Conservation (phyloP, 1,139 yeast species). For the Taphrina flavorubra region DNA sequence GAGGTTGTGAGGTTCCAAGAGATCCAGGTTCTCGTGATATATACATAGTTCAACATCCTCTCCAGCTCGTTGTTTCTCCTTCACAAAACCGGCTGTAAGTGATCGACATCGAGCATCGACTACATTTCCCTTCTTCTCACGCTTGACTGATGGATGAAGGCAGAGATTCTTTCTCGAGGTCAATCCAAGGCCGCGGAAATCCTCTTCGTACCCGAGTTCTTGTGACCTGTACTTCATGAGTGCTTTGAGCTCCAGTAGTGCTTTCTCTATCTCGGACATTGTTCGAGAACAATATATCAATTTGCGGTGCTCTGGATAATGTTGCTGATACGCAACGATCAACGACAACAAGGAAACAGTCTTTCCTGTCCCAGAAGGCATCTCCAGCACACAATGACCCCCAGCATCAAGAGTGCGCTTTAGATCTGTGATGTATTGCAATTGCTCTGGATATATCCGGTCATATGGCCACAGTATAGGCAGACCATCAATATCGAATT, state of each 20-base stretch:
- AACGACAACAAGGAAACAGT: slow-evolving; percentile 88
- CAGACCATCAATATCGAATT: slow-evolving; percentile 72
- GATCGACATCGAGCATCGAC: slow-evolving; percentile 97
- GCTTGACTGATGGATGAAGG: slow-evolving; percentile 82
- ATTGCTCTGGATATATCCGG: slow-evolving; percentile 95
- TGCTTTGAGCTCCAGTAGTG: slow-evolving; percentile 86
- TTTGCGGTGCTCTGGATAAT: slow-evolving; percentile 91
- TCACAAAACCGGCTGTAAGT: slow-evolving; percentile 88
- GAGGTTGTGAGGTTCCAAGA: slow-evolving; percentile 81
- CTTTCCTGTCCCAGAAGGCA: slow-evolving; percentile 99
- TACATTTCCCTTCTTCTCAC: slow-evolving; percentile 87
- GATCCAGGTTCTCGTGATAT: slow-evolving; percentile 85
- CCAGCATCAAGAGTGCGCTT: slow-evolving; percentile 93
- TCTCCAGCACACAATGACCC: slow-evolving; percentile 85
- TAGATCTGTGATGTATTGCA: slow-evolving; percentile 95
- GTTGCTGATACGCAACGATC: slow-evolving; percentile 87
- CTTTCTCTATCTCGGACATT: slow-evolving; percentile 98
- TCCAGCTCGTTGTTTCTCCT: slow-evolving; percentile 67
- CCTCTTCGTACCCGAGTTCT: slow-evolving; percentile 81
- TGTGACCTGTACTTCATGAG: slow-evolving; percentile 84
- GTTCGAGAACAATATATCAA: slow-evolving; percentile 98
- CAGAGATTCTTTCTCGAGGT: slow-evolving; percentile 94
- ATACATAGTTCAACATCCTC: slow-evolving; percentile 71
- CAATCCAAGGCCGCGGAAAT: slow-evolving; percentile 89
- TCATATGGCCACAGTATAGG: slow-evolving; percentile 98